Evolutionary conservation across 352 stramenopile species (phyloP).

Genomic region (Phytophthora citrophthora): DNA sequence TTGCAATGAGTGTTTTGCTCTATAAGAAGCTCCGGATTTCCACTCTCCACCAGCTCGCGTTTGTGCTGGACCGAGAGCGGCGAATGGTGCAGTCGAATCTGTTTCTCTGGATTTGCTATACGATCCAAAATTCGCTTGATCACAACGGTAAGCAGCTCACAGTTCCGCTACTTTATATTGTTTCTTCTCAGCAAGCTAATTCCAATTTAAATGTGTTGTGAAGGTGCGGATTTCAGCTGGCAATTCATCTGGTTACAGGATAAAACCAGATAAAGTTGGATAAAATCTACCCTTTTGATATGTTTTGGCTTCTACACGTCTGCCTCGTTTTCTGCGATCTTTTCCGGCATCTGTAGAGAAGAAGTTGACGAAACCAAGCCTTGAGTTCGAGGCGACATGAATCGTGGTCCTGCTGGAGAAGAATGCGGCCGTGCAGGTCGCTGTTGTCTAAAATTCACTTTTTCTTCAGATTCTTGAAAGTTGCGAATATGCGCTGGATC

Average conservation of each 20-base stretch:
- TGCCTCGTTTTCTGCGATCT: constrained; percentile 3
- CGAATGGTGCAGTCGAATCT: constrained; percentile 50
- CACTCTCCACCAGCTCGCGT: constrained; percentile 37
- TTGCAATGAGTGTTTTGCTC: constrained; percentile 23
- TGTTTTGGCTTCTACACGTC: not conserved
- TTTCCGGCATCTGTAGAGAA: not conserved
- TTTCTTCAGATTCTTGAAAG: constrained; percentile 9
- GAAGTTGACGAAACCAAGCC: constrained; percentile 32
- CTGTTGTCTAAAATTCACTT: constrained; percentile 1
- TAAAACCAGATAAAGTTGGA: not conserved
- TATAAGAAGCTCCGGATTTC: constrained; percentile 33
- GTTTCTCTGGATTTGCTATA: constrained; percentile 51
- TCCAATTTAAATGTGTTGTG: not conserved
- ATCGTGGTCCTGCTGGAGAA: constrained; percentile 45
- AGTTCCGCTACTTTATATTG: not conserved
- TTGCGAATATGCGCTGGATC: constrained; percentile 1
- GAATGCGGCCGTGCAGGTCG: constrained; percentile 55
- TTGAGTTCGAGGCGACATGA: constrained; percentile 31
- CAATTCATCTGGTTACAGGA: constrained; percentile 18
- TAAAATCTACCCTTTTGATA: not conserved
- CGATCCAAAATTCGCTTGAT: constrained; percentile 42
- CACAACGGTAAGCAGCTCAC: constrained; percentile 32
- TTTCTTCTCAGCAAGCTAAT: not conserved
- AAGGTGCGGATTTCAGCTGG: constrained; percentile 35
- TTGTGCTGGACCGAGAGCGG: constrained; percentile 46